phyloP scores from a whole-genome alignment of 495 filamentous ascomycete species.

The Hypoxylon fuscum region DNA sequence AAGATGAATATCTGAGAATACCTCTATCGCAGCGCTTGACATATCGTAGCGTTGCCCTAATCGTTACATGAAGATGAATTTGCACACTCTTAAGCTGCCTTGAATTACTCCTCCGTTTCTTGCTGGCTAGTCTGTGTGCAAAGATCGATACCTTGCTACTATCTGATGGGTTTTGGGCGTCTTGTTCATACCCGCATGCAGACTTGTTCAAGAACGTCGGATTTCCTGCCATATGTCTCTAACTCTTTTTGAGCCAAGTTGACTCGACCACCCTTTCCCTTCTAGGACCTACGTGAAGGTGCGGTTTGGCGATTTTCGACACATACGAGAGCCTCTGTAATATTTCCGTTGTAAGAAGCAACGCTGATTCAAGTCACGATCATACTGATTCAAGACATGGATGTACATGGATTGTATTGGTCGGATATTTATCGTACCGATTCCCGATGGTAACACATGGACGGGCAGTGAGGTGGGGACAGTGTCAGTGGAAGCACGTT shows the following conservation, averaged over 20 bases:
- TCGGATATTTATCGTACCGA: too few species aligned
- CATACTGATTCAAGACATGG: too few species aligned
- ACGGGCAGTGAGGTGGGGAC: too few species aligned
- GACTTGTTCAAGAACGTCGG: conserved; percentile 39
- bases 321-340: too few species aligned
- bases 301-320: conserved; percentile 28
- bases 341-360: too few species aligned
- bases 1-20: conserved; percentile 4
- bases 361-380: too few species aligned
- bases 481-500: too few species aligned
- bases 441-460: too few species aligned
- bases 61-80: conserved; percentile 11
- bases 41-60: too few species aligned
- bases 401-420: too few species aligned
- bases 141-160: conserved; percentile 67
- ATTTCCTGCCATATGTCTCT: conserved; percentile 27
- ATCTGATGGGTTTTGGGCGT: conserved; percentile 51
- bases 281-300: conserved; percentile 20
- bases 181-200: conserved; percentile 47
- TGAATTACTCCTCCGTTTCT: conserved; percentile 72
- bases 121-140: conserved; percentile 97
- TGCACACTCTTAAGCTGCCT: conserved; percentile 97
- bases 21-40: too few species aligned
- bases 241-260: conserved; percentile 27
- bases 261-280: conserved; percentile 27